Percentiles rank a stretch among this genome's conserved stretches.
Conservation (phyloP, 1,284 basidiomycete genomes). For the Cutaneotrichosporon cyanovorans region DNA sequence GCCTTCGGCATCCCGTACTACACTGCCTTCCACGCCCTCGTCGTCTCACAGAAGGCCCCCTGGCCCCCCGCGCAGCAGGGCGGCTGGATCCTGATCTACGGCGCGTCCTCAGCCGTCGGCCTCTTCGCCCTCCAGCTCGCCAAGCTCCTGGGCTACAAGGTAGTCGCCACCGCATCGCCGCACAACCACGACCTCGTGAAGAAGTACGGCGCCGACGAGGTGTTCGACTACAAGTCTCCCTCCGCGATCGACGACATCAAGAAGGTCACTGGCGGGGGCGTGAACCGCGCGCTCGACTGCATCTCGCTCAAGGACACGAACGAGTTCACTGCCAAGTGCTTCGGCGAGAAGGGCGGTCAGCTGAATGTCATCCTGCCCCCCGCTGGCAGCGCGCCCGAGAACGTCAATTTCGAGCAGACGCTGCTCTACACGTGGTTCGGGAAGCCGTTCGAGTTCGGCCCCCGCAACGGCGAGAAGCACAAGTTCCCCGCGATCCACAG, state of each 20-base stretch:
- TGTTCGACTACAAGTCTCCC: slow-evolving; percentile 26
- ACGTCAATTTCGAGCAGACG: slow-evolving; percentile 24
- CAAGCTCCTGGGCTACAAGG: slow-evolving; percentile 47
- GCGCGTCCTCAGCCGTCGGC: slow-evolving; percentile 48
- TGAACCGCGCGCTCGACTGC: slow-evolving; percentile 29
- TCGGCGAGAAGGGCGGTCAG: slow-evolving; percentile 23
- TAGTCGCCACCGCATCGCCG: slow-evolving; percentile 46
- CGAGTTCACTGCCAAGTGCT: slow-evolving; percentile 24
- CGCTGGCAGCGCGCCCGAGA: slow-evolving; percentile 15
- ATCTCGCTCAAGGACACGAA: slow-evolving; percentile 30
- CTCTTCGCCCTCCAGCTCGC: slow-evolving; percentile 49
- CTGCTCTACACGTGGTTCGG: slow-evolving; percentile 36
- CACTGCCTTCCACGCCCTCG: slow-evolving; percentile 17
- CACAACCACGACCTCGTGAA: slow-evolving; percentile 46
- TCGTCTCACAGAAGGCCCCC: slow-evolving; percentile 5
- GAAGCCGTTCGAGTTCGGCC: slow-evolving; percentile 29
- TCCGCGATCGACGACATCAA: slow-evolving; percentile 22
- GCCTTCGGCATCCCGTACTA: slow-evolving; percentile 43
- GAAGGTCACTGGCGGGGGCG: slow-evolving; percentile 31
- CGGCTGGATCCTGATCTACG: slow-evolving; percentile 46
- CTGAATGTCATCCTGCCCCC: slow-evolving; percentile 27
- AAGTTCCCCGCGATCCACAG: slow-evolving; percentile 18
- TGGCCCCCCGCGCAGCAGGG: slow-evolving; percentile 13
- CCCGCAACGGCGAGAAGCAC: slow-evolving; percentile 12
- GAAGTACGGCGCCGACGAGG: slow-evolving; percentile 47